Conservation (phyloP, 805 yeast genomes). For the Wickerhamiella lipophila region DNA sequence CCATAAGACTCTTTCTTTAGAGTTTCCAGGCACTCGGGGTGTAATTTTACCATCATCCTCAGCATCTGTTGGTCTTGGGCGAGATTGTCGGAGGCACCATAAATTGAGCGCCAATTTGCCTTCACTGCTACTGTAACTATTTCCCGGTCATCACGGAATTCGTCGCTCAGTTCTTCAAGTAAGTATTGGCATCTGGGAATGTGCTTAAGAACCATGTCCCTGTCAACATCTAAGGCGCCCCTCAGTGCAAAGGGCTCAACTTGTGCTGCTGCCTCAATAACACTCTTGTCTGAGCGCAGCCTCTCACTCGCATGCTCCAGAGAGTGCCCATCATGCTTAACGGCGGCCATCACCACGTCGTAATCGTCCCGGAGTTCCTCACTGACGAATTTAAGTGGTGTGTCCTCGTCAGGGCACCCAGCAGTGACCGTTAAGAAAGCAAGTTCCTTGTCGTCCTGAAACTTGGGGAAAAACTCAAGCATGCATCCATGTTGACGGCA, state of each 20-base stretch:
- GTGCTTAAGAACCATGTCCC: not conserved
- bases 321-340: not conserved
- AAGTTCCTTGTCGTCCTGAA: not conserved
- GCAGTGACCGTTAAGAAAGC: not conserved
- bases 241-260: not conserved
- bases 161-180: not conserved
- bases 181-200: not conserved
- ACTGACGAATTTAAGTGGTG: not conserved
- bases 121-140: not conserved
- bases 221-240: not conserved
- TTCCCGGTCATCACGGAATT: not conserved
- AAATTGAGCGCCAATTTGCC: not conserved
- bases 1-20: not conserved
- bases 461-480: not conserved
- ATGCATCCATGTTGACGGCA: not conserved
- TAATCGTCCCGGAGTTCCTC: not conserved
- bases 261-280: not conserved
- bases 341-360: conserved; percentile 3
- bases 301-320: not conserved
- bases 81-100: not conserved
- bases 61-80: not conserved
- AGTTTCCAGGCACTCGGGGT: not conserved
- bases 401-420: not conserved
- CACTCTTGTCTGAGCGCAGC: not conserved
- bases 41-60: not conserved